Evolutionary conservation across 148 eudicot genomes (phyloP).

Genomic region (Rhododendron ferrugineum): DNA sequence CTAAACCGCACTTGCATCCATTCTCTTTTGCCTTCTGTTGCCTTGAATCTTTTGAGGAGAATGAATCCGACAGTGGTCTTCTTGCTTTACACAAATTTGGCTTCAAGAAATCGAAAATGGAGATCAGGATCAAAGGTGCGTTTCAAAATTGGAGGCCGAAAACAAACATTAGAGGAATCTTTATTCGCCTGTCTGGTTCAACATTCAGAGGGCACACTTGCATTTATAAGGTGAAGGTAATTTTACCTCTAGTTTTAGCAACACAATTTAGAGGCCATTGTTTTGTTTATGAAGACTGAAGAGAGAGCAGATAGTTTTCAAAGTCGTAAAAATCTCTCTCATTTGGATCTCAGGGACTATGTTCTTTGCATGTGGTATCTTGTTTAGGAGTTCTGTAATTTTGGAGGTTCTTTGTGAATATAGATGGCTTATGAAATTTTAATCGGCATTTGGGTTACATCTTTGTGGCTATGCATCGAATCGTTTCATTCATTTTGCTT

Average conservation of each 20-base stretch:
- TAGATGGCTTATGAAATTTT: neutral
- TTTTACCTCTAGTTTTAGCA: neutral
- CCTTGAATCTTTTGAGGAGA: neutral
- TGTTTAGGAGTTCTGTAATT: constrained; percentile 5
- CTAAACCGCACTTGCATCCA: neutral
- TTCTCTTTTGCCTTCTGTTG: neutral
- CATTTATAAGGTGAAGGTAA: neutral
- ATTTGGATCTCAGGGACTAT: constrained; percentile 8
- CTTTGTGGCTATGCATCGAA: neutral
- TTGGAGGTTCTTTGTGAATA: constrained; percentile 10
- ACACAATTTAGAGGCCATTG: neutral
- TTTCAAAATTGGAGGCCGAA: neutral
- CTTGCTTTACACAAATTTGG: neutral
- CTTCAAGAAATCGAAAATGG: constrained; percentile 2
- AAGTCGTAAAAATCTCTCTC: constrained; percentile 9
- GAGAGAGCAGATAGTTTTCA: neutral
- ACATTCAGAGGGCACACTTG: neutral
- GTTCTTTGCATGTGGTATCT: neutral
- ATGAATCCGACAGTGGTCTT: neutral
- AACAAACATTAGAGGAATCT: neutral
- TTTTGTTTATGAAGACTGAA: neutral
- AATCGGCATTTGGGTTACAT: neutral
- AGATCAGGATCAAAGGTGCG: neutral
- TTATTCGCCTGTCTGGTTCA: neutral
- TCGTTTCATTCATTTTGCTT: neutral